phyloP scores from a whole-genome alignment of 1,139 yeast species.

The Scheffersomyces titani region DNA sequence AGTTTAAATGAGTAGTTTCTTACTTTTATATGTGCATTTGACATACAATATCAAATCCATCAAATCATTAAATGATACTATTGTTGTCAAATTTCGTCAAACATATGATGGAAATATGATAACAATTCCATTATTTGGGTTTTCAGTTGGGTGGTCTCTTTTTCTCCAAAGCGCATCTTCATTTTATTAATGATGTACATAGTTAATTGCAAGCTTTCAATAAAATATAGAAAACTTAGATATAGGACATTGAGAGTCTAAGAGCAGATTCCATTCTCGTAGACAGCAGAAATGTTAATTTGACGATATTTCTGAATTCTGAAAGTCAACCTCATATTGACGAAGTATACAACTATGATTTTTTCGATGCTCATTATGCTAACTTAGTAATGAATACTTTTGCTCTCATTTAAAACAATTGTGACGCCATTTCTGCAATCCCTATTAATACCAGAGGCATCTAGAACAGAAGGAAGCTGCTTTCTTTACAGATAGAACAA shows the following conservation, averaged over 20 bases:
- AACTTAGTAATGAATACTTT: not conserved
- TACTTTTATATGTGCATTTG: not conserved
- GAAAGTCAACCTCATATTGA: not conserved
- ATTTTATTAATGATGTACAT: slow-evolving; percentile 6
- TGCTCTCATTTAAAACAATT: not conserved
- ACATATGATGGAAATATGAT: no score
- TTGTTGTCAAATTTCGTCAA: no score
- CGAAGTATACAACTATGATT: not conserved
- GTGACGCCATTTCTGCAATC: not conserved
- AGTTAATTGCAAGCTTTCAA: slow-evolving; percentile 5
- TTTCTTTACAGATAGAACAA: not conserved
- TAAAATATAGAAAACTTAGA: not conserved
- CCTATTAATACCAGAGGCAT: not conserved
- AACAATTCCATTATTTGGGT: no score
- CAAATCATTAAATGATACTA: not conserved
- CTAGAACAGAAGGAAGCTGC: not conserved
- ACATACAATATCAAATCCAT: not conserved
- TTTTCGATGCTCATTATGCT: not conserved
- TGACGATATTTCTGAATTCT: not conserved
- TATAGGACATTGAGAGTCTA: not conserved
- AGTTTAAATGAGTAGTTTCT: not conserved
- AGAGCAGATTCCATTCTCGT: not conserved
- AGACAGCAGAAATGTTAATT: not conserved
- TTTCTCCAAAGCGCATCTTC: not conserved
- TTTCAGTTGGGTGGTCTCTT: no score